phyloP scores from a whole-genome alignment of 306 rosid species.

The Prunus padus region DNA sequence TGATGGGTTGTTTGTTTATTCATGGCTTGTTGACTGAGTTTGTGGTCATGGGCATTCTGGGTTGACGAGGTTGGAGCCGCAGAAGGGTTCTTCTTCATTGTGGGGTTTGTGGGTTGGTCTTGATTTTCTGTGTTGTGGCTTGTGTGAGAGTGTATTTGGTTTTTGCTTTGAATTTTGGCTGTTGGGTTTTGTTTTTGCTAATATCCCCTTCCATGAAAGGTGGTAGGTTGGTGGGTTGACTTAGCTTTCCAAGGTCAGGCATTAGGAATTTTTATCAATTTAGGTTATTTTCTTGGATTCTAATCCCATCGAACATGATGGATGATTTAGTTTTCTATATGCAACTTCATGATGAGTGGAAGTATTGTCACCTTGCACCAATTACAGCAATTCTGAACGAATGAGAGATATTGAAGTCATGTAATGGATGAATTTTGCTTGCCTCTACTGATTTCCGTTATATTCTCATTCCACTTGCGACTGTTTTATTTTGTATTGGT shows the following conservation, averaged over 20 bases:
- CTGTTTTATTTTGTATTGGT: constrained; percentile 28
- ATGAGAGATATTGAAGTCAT: constrained; percentile 11
- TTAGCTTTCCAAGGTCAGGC: constrained; percentile 40
- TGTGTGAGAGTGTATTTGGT: constrained; percentile 20
- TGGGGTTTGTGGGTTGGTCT: constrained; percentile 34
- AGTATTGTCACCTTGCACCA: constrained; percentile 23
- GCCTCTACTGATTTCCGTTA: background rate
- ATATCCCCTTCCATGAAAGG: constrained; percentile 49
- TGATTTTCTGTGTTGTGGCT: constrained; percentile 21
- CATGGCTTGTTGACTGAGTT: constrained; percentile 37
- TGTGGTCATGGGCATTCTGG: constrained; percentile 43
- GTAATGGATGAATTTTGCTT: constrained; percentile 27
- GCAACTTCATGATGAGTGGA: constrained; percentile 19
- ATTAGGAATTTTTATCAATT: constrained; percentile 22
- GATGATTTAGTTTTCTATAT: constrained; percentile 27
- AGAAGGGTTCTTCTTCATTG: constrained; percentile 19
- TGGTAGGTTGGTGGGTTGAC: constrained; percentile 93
- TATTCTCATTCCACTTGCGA: constrained; percentile 8
- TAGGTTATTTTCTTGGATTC: constrained; percentile 11
- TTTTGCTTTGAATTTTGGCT: constrained; percentile 39
- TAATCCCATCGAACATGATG: constrained; percentile 23
- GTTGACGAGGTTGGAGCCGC: constrained; percentile 45
- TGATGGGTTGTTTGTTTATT: constrained; percentile 15
- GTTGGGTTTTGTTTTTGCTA: constrained; percentile 34
- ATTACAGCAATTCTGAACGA: constrained; percentile 18